Base-by-base conservation (phyloP, 2,329 filamentous ascomycete species). In the Xylaria sp. region DNA sequence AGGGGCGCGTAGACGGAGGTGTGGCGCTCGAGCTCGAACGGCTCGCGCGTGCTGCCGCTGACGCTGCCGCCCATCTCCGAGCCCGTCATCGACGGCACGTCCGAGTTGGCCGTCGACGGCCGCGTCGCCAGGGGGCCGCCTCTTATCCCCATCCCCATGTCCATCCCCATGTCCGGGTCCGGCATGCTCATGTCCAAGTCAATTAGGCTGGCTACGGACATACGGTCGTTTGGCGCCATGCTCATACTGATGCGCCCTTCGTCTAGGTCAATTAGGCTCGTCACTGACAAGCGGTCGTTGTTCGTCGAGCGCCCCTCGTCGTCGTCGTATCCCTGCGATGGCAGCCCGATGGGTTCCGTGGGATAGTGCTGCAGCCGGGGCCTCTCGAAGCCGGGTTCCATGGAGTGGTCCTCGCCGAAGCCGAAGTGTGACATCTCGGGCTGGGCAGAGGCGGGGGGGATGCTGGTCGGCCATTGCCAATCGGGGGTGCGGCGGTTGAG, bases 1-100 rank as follows among this genome's bases (percentile, higher is more conserved):
- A 72, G 29, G 39, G 74, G 63, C 43, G 67, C 73, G 57, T 84
- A 83, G 1, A 85, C 70, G 1, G 83, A 85, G 1, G 82, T 74
- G 60, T 86, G 84, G n/a, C 80, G 78, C 66, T 88, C 85, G 2
- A 87, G 74, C 50, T 86, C 82, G 52, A 87, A 87, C 0, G 84
- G 83, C 60, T 84, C 83, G 1, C 74, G 77, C 11, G 77, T 74
- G 21, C 81, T 78, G 26, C 81, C 68, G 52, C n/a, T n/a, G n/a
- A n/a, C n/a, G n/a, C n/a, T n/a, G n/a, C n/a, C n/a, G n/a, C n/a
- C n/a, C n/a, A n/a, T n/a, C n/a, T 85, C 81, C 1, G 83, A 84
- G 46, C 83, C 83, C 7, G 77, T 76, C 9, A 85, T 72, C 0
- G 81, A 84, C 1, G 68, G 78, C 11, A 76, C 79, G 55, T 85